Conservation (phyloP, 164 flowering plant genomes). For the Kingdonia uniflora region DNA sequence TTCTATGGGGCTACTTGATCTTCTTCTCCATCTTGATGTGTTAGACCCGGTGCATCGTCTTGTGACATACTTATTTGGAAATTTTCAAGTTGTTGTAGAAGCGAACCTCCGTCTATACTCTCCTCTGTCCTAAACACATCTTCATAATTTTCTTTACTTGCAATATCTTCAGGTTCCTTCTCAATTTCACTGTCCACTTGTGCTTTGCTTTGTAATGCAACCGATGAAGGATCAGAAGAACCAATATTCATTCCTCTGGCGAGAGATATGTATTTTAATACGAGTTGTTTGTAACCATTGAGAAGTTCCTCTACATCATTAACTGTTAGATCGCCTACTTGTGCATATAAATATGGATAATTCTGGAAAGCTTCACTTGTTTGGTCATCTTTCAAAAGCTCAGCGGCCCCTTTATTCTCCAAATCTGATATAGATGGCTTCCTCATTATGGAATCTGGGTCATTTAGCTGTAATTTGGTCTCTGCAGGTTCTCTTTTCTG, state of each 20-base stretch:
- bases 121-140: constrained; percentile 11
- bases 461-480: constrained; percentile 20
- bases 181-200: constrained; percentile 8
- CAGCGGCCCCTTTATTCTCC: constrained; percentile 65
- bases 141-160: constrained; percentile 12
- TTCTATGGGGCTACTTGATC: no score
- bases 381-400: constrained; percentile 58
- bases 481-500: constrained; percentile 22
- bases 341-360: constrained; percentile 63
- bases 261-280: constrained; percentile 66
- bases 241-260: constrained; percentile 48
- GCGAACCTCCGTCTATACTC: constrained; percentile 9
- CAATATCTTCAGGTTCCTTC: constrained; percentile 16
- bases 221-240: constrained; percentile 11
- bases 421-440: constrained; percentile 61
- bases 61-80: constrained; percentile 14
- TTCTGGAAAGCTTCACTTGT: constrained; percentile 33
- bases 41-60: constrained; percentile 8
- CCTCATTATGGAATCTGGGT: constrained; percentile 18
- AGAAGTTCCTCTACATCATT: constrained; percentile 70
- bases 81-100: constrained; percentile 14
- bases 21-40: no score
- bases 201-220: constrained; percentile 13
- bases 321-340: constrained; percentile 67
- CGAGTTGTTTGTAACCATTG: constrained; percentile 66